A percentile compares a stretch with the other conserved stretches of the same genome.
Conservation (phyloP, 163 green algal genomes). For the Chloromonas sp. region DNA sequence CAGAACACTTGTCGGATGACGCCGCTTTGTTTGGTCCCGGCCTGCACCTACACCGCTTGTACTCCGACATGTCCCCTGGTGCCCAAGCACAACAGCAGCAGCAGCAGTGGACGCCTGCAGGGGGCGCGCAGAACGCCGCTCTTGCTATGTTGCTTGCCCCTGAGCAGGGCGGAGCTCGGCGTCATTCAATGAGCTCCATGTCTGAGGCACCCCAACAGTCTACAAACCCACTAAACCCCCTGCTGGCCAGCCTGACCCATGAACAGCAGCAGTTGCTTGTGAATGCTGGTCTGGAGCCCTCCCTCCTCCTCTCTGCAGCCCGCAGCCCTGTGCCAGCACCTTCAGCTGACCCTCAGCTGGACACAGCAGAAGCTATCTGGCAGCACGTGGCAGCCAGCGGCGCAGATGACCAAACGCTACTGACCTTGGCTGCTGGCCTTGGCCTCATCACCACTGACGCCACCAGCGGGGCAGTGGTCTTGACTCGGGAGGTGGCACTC, state of each 20-base stretch:
- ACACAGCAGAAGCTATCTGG: background rate
- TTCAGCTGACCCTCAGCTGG: background rate
- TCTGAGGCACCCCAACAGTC: too few species aligned
- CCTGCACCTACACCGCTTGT: too few species aligned
- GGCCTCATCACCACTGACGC: conserved; percentile 8
- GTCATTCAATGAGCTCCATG: too few species aligned
- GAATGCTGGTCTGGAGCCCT: background rate
- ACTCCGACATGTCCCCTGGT: too few species aligned
- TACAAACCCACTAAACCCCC: background rate
- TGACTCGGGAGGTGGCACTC: background rate
- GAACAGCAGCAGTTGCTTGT: conserved; percentile 10
- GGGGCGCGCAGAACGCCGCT: too few species aligned
- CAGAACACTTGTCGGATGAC: too few species aligned
- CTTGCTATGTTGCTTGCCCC: too few species aligned
- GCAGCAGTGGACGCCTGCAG: too few species aligned
- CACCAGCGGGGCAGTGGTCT: background rate
- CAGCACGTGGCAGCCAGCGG: conserved; percentile 1
- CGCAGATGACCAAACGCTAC: background rate
- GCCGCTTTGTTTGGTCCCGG: too few species aligned
- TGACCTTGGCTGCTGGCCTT: conserved; percentile 7
- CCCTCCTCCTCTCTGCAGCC: background rate
- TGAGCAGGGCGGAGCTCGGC: too few species aligned
- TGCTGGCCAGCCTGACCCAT: background rate
- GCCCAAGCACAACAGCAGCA: too few species aligned
- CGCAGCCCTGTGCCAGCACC: background rate